Percentiles rank a stretch among this genome's conserved stretches.
Evolutionary conservation across 2,329 filamentous ascomycete species (phyloP).

Genomic region (Botrytis pseudocinerea): DNA sequence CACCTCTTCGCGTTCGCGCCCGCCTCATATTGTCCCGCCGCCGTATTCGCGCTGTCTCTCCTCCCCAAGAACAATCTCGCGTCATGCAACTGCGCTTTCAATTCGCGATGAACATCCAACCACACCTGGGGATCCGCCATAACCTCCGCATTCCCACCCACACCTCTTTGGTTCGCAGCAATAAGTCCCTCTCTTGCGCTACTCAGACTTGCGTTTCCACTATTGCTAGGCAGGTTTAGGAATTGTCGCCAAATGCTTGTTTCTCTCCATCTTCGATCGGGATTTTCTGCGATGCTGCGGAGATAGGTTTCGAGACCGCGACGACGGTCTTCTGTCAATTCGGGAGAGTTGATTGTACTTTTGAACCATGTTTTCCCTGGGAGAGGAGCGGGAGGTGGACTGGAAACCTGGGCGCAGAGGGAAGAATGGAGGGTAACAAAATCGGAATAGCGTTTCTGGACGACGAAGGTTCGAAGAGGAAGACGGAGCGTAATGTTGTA

Average conservation of each 20-base stretch:
- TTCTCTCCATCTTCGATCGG: constrained; percentile 76
- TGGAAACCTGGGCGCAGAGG: constrained; percentile 60
- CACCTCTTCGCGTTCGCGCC: constrained; percentile 73
- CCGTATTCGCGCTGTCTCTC: constrained; percentile 60
- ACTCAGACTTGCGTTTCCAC: constrained; percentile 41
- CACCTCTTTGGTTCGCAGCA: constrained; percentile 35
- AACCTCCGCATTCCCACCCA: constrained; percentile 31
- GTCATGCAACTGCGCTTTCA: constrained; percentile 70
- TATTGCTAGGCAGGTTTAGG: constrained; percentile 62
- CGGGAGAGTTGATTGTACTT: constrained; percentile 67
- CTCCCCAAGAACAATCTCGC: constrained; percentile 65
- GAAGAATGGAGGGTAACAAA: constrained; percentile 66
- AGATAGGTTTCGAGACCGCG: constrained; percentile 69
- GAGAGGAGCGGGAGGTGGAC: constrained; percentile 65
- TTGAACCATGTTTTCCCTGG: constrained; percentile 78
- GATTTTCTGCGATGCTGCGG: constrained; percentile 67
- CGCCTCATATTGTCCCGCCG: constrained; percentile 60
- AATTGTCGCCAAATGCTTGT: constrained; percentile 72
- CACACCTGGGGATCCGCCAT: constrained; percentile 53
- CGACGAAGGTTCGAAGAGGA: constrained; percentile 71
- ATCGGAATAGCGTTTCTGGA: constrained; percentile 82
- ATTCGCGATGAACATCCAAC: constrained; percentile 73
- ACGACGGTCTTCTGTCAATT: constrained; percentile 71
- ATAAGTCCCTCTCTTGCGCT: constrained; percentile 37
- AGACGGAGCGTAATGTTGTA: constrained; percentile 79